These are phyloP conservation scores for Endocalyx cinctus DNA, from an alignment of 2,329 filamentous ascomycete genomes.

Conservation along the genomic window DNA sequence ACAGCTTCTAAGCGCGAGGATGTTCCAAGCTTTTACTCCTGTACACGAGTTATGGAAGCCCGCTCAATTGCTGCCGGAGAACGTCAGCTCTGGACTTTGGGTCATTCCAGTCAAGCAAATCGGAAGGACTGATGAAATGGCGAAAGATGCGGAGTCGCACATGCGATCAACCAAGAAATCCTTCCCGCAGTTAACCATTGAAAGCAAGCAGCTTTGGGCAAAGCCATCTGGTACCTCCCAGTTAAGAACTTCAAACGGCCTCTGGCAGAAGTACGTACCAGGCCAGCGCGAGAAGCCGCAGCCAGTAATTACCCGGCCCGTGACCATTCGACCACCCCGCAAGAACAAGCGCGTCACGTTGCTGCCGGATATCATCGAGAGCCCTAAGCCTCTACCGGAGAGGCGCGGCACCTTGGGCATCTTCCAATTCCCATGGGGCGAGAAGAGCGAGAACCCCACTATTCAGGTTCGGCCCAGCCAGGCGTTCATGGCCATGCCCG, in stretches of 20 bases:
- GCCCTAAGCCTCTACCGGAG: slow-evolving; percentile 53
- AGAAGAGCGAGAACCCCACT: slow-evolving; percentile 53
- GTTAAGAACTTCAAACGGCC: slow-evolving; percentile 4
- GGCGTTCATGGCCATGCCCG: slow-evolving; percentile 44
- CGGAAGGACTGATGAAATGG: neutral
- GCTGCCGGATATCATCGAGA: slow-evolving; percentile 61
- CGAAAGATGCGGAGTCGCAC: slow-evolving; percentile 25
- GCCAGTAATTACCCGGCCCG: slow-evolving; percentile 33
- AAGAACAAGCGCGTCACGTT: slow-evolving; percentile 52
- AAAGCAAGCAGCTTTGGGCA: slow-evolving; percentile 34
- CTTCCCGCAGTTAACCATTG: slow-evolving; percentile 28
- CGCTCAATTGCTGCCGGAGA: slow-evolving; percentile 4
- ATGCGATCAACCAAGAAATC: slow-evolving; percentile 32
- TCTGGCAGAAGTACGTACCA: slow-evolving; percentile 20
- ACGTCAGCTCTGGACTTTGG: slow-evolving; percentile 18
- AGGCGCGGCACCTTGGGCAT: slow-evolving; percentile 57
- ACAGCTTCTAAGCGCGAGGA: slow-evolving; percentile 6
- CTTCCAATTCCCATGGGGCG: slow-evolving; percentile 64
- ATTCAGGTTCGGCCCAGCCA: slow-evolving; percentile 33
- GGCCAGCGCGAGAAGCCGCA: slow-evolving; percentile 16
- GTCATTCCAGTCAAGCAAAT: slow-evolving; percentile 4
- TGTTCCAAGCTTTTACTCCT: slow-evolving; percentile 5
- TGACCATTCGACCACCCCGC: slow-evolving; percentile 50
- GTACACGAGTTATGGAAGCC: slow-evolving; percentile 18
- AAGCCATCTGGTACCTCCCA: slow-evolving; percentile 1